Evolutionary conservation across 164 flowering plant genomes (phyloP), one percentile per base, ranked within the genome.

Genomic region (Magnolia sinica): DNA sequence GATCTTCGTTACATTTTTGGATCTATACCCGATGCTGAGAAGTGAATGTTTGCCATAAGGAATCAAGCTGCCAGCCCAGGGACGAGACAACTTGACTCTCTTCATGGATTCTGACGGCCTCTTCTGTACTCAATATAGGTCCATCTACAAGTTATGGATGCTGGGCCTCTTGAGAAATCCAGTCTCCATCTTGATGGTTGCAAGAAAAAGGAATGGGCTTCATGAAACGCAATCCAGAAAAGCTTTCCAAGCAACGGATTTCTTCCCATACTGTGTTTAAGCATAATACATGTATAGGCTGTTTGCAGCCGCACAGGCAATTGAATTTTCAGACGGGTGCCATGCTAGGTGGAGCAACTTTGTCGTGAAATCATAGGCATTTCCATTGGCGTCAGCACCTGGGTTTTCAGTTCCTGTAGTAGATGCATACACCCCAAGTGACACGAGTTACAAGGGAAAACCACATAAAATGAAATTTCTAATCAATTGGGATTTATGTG

Each of bases 271-370:
- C 13, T 27, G 11, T 64, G 29, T 49, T 89, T 83, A 92, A 74
- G 98, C 98, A 76, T 95, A 93, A 78, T 93, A 96, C 96, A 96
- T 92, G 87, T 94, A 96, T 92, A 96, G 80, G 85, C 99, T 96
- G 85, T 96, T 96, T 81, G 98, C 99, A 87, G 99, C 98, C 81
- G 99, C 99, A 86, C 99, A 96, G 52, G 99, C 99, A 66, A 95
- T 87, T 23, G 97, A 83, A 77, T 93, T 95, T 82, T 93, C 99
- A 27, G 92, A 77, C 7, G 99, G 99, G 80, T 96, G 99, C 99
- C 99, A 96, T 27, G 99, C 99, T 71, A 96, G 82, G 83, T 93
- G 99, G 70, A 96, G 98, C 88, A 96, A 84, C 81, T 96, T 96
- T 45, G 99, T 89, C 2, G 98, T 87, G 85, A 90, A 90, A 85